Evolutionary conservation across 768 basidiomycete species (phyloP).

Genomic region (Pisolithus marmoratus): DNA sequence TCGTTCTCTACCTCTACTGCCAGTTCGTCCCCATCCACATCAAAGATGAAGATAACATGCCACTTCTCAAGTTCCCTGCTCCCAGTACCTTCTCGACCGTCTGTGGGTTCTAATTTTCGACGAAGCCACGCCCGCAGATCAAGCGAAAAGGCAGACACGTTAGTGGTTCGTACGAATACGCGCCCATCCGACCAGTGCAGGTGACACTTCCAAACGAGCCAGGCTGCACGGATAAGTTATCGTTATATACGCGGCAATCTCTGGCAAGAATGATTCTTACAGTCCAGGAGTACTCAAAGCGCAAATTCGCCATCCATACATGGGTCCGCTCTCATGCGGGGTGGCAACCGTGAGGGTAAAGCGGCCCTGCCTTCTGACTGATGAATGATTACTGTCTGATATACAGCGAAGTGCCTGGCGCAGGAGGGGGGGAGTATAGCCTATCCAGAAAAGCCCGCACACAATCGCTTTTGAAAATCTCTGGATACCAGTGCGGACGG

Average conservation of each 20-base stretch:
- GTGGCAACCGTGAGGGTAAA: slow-evolving; percentile 74
- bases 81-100: neutral
- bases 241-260: slow-evolving; percentile 3
- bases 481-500: slow-evolving; percentile 66
- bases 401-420: neutral
- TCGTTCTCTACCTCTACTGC: neutral
- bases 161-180: slow-evolving; percentile 17
- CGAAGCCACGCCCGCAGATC: neutral
- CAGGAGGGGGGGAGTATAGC: slow-evolving; percentile 10
- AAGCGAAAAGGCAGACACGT: slow-evolving; percentile 21
- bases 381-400: neutral
- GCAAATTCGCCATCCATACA: slow-evolving; percentile 67
- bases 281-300: slow-evolving; percentile 60
- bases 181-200: neutral
- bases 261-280: slow-evolving; percentile 33
- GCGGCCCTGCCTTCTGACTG: neutral
- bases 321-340: slow-evolving; percentile 62
- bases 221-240: neutral
- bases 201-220: slow-evolving; percentile 15
- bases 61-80: neutral
- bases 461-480: slow-evolving; percentile 47
- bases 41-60: neutral
- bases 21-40: slow-evolving; percentile 12
- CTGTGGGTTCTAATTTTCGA: neutral
- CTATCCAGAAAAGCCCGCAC: slow-evolving; percentile 54